These are phyloP conservation scores for Anisodus tanguticus DNA, from an alignment of 257 asterid species.

Conservation along the genomic window DNA sequence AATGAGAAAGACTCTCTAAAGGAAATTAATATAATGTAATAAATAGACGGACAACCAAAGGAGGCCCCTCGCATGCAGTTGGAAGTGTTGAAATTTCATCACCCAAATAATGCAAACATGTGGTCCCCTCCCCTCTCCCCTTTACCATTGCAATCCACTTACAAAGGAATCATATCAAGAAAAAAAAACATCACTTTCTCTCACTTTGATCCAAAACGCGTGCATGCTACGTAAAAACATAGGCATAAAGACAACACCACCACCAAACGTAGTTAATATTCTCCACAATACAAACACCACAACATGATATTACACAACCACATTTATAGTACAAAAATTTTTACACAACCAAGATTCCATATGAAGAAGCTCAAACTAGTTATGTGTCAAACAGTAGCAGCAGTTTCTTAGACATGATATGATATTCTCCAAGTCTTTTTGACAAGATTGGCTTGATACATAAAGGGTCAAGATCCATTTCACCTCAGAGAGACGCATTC, in stretches of 20 bases:
- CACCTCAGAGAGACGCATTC: not conserved
- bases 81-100: conserved; percentile 21
- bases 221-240: conserved; percentile 49
- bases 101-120: conserved; percentile 41
- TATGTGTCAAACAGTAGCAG: not conserved
- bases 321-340: not conserved
- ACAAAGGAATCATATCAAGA: conserved; percentile 25
- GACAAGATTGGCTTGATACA: not conserved
- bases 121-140: conserved; percentile 34
- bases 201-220: conserved; percentile 32
- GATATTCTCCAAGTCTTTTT: not conserved
- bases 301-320: not conserved
- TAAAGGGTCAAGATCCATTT: not conserved
- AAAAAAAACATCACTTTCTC: not conserved
- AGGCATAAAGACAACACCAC: conserved; percentile 35
- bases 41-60: not conserved
- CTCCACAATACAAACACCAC: conserved; percentile 21
- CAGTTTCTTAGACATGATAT: too few species aligned
- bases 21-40: too few species aligned
- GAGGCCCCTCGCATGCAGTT: conserved; percentile 21
- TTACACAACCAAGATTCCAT: conserved; percentile 9
- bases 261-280: conserved; percentile 26
- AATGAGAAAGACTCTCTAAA: too few species aligned
- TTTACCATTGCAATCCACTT: conserved; percentile 17
- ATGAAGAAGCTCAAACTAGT: conserved; percentile 8